Evolutionary conservation across 2,329 filamentous ascomycete species (phyloP), one percentile per base, ranked within the genome.

Genomic region (Paraphoma sp.): DNA sequence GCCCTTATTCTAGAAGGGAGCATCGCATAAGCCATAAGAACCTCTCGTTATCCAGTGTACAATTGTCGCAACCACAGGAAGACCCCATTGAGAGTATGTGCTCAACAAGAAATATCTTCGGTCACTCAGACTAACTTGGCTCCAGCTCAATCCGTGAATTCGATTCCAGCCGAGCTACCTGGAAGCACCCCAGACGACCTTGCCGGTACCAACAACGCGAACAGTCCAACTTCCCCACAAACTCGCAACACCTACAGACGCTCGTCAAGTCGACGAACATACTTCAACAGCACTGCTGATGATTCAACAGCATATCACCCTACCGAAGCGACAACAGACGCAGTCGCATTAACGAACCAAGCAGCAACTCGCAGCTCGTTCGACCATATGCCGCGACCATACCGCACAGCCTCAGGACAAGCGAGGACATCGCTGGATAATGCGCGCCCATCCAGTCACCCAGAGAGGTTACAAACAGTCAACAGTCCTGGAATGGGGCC

Each of bases 171-270:
- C 2, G 70, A 73, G 42, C 62, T 73, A 33, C 65, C 64, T n/a
- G 70, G 70, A 40, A 70, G 70, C 47, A 71, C 59, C 5, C 70
- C 70, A 16, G 62, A 62, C 36, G 64, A 71, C 45, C 46, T 68
- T 16, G 51, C 51, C 9, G 18, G 60, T 17, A 45, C 51, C 10
- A 51, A 65, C 5, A 60, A 58, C 31, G 51, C 44, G 47, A 60
- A 64, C 17, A 47, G 57, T 2, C 62, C 64, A 36, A 45, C 28
- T 6, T 30, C 44, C 6, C 52, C 55, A 17, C 46, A 16, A 18
- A 38, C 38, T n/a, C 33, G 42, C 7, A 17, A 43, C 40, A 14
- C 7, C n/a, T 30, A 31, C 31, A 30, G 28, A 30, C 44, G 44
- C 14, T 51, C 50, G n/a, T 18, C 50, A n/a, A 53, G 36, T 17